Base-by-base conservation (phyloP, 2,329 filamentous ascomycete genomes). In the Trichoderma guizhouense region DNA sequence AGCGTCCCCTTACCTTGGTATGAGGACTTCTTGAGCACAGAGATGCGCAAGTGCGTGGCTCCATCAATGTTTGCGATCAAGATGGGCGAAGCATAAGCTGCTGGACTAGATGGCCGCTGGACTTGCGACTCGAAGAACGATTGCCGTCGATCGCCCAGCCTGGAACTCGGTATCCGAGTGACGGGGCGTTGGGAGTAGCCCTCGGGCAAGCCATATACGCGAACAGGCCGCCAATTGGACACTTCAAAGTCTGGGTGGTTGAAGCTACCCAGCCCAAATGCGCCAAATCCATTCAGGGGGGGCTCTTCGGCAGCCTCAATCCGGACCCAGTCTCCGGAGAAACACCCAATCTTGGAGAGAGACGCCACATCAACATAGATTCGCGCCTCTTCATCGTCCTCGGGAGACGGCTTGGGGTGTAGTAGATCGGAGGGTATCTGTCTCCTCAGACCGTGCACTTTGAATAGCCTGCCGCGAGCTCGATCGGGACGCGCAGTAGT, bases 271-370 rank as follows among this genome's bases (percentile, higher is more conserved):
- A 94, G 84, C 2, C 91, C 91, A 83, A 91, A 92, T 0, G 87
- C 84, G 65, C 88, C 92, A 75, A 89, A 89, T 21, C 86, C 92
- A 79, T 89, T 92, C 18, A 85, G 83, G 26, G 88, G 91, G 72
- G 93, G 92, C 78, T 94, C 93, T 75, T 92, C 88, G 0, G 93
- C 88, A 7, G 89, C 87, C 82, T 97, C 94, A 12, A 98, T 86
- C 26, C 92, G 91, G 12, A 97, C 94, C 96, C 96, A 99, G 79
- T 99, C 96, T 34, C 96, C 96, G 0, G 95, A 98, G 79, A 99
- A 99, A 81, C 95, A 98, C 18, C 95, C 95, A 69, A 99, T 92
- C 76, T 95, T 94, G 15, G 93, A 92, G 24, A 99, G 83, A 1
- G 93, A 93, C 71, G 89, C 91, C 8, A 97, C 92, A 76, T 98